These are phyloP conservation scores for Trichosporon inkin DNA, from an alignment of 1,284 basidiomycete species.

Conservation along the genomic window DNA sequence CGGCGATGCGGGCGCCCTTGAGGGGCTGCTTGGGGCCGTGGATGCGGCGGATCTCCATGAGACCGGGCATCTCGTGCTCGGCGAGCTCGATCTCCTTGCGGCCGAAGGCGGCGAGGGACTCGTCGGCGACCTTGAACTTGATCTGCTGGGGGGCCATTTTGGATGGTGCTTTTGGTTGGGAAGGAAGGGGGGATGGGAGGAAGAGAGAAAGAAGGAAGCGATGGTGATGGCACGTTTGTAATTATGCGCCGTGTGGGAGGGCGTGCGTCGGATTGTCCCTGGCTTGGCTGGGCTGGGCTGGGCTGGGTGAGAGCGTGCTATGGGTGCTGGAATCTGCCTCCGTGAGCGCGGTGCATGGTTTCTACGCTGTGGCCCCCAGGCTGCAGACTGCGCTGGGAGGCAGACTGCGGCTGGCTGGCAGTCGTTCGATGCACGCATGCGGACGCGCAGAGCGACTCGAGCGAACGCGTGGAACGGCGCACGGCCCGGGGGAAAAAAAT, in stretches of 20 bases:
- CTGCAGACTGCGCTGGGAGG: too few species aligned
- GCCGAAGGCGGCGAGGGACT: slow-evolving; percentile 76
- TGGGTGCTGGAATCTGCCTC: too few species aligned
- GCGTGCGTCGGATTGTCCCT: not conserved
- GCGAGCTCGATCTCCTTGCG: slow-evolving; percentile 99
- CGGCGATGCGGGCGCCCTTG: slow-evolving; percentile 92
- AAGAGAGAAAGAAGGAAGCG: slow-evolving; percentile 12
- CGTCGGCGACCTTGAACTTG: slow-evolving; percentile 59
- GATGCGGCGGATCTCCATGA: slow-evolving; percentile 87
- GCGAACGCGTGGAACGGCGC: too few species aligned
- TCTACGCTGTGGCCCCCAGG: too few species aligned
- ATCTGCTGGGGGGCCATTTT: slow-evolving; percentile 21
- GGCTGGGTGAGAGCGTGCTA: too few species aligned
- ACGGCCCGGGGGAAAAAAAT: too few species aligned
- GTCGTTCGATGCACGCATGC: too few species aligned
- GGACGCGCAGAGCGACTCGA: too few species aligned
- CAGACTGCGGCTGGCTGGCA: too few species aligned
- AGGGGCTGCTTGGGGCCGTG: slow-evolving; percentile 78
- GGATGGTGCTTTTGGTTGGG: not conserved
- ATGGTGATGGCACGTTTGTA: slow-evolving; percentile 5
- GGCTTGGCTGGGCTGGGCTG: not conserved
- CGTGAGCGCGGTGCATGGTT: too few species aligned
- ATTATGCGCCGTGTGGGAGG: not conserved
- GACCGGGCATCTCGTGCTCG: slow-evolving; percentile 63
- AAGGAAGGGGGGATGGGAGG: slow-evolving; percentile 9